Base-by-base conservation (phyloP, 176 grass and related monocot genomes). In the Triticum timopheevii region DNA sequence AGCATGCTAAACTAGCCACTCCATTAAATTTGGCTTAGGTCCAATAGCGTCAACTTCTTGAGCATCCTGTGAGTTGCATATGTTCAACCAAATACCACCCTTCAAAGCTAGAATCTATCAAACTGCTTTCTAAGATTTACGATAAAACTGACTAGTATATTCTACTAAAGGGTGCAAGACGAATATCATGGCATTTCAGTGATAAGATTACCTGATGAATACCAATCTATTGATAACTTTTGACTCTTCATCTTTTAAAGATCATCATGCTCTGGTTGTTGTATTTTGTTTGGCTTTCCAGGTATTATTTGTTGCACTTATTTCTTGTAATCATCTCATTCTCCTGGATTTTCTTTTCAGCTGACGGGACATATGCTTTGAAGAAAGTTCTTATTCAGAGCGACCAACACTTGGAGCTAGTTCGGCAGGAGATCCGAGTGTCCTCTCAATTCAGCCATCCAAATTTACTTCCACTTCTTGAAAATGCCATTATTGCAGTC, bases 381-480 rank as follows among this genome's bases (percentile, higher is more conserved):
- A 97, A 97, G 85, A 97, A 95, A 88, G 93, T 95, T 58, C 83
- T 91, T 69, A 97, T 97, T 65, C 95, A 93, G 79, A 93, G 79
- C 16, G 78, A 93, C 39, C 84, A 93, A 71, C 95, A 97, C 65
- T 65, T 97, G 39, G 91, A 95, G 68, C 85, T 95, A 78, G 95
- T 97, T 81, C 77, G 78, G 45, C 90, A 97, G 69, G 95, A 97
- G 86, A 97, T 97, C 73, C 62, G 11, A 75, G 89, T 97, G 65
- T 97, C 95, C 15, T 88, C 90, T 52, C 92, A 90, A n/a, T 97
- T 97, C 81, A 95, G 87, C 65, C 95, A 97, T 88, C 88, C 95
- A 80, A 97, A 97, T 95, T 80, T 97, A 69, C 95, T 97, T 90
- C 95, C 95, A 31, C 92, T 97, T 85, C 84, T 97, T 52, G 95